These are phyloP conservation scores for Nicotiana tomentosiformis DNA, from an alignment of 257 asterid species.

Conservation along the genomic window DNA sequence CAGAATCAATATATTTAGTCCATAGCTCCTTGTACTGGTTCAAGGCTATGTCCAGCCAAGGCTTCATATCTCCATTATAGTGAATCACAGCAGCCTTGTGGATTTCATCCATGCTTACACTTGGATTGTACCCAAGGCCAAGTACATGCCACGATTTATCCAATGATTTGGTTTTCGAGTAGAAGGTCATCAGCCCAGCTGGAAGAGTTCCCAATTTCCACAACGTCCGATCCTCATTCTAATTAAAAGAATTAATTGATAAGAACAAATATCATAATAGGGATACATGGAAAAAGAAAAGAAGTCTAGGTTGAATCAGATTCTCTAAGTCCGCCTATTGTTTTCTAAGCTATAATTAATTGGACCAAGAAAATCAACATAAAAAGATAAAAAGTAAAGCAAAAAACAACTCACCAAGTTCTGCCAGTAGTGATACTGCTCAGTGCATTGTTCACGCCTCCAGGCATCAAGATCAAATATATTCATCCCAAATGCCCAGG, in stretches of 20 bases:
- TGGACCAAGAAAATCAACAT: neutral
- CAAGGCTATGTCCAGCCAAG: slow-evolving; percentile 98
- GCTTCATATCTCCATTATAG: slow-evolving; percentile 96
- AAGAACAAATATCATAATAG: neutral
- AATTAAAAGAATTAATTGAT: slow-evolving; percentile 15
- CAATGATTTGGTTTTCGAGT: slow-evolving; percentile 70
- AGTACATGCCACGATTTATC: slow-evolving; percentile 92
- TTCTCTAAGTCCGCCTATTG: slow-evolving; percentile 3
- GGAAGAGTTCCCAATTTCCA: slow-evolving; percentile 91
- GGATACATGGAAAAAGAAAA: neutral
- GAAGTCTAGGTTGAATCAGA: neutral
- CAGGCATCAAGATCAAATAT: slow-evolving; percentile 91
- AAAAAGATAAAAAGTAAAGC: neutral
- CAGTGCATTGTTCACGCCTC: slow-evolving; percentile 74
- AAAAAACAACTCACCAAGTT: slow-evolving; percentile 48
- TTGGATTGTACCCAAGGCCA: slow-evolving; percentile 91
- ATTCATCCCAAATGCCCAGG: slow-evolving; percentile 99
- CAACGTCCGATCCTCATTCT: slow-evolving; percentile 72
- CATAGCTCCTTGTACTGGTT: slow-evolving; percentile 85
- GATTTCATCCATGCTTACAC: slow-evolving; percentile 91
- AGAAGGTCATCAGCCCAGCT: slow-evolving; percentile 76
- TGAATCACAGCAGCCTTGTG: slow-evolving; percentile 90
- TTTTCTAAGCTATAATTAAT: neutral
- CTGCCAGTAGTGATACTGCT: slow-evolving; percentile 87
- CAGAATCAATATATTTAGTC: slow-evolving; percentile 88